Evolutionary conservation across 768 basidiomycete species (phyloP).

Genomic region (Lyophyllum atratum): DNA sequence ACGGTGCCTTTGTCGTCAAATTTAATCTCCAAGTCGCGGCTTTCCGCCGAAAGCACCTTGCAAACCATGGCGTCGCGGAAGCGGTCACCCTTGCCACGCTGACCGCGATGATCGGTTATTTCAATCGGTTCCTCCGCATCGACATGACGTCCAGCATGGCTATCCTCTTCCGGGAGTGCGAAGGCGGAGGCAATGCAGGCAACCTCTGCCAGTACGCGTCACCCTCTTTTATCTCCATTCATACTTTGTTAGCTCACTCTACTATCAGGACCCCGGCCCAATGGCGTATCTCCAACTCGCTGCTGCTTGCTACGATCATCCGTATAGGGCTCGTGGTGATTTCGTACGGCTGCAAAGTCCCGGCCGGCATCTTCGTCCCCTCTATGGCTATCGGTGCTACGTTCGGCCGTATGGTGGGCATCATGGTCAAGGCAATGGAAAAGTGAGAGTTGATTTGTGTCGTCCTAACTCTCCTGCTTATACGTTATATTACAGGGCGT

Average conservation of each 20-base stretch:
- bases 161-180: conserved; percentile 94
- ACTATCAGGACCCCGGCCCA: conserved; percentile 74
- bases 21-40: conserved; percentile 95
- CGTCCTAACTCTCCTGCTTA: not conserved
- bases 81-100: conserved; percentile 84
- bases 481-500: conserved; percentile 52
- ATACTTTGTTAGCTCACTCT: not conserved
- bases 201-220: conserved; percentile 92
- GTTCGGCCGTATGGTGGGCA: conserved; percentile 96
- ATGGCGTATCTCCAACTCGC: conserved; percentile 93
- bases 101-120: conserved; percentile 91
- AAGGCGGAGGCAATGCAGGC: conserved; percentile 84
- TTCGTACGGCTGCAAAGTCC: conserved; percentile 95
- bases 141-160: conserved; percentile 98
- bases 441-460: conserved; percentile 45
- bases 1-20: conserved; percentile 96
- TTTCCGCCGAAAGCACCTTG: conserved; percentile 89
- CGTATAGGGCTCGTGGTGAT: conserved; percentile 85
- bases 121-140: conserved; percentile 91
- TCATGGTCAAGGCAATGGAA: conserved; percentile 92
- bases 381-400: conserved; percentile 99
- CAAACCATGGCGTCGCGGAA: conserved; percentile 83
- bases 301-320: conserved; percentile 89
- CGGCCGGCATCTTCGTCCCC: conserved; percentile 97
- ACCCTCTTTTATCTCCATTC: not conserved